Percentiles rank a stretch among this genome's conserved stretches.
Conservation (phyloP, 2,329 filamentous ascomycete species). For the Boeremia exigua region DNA sequence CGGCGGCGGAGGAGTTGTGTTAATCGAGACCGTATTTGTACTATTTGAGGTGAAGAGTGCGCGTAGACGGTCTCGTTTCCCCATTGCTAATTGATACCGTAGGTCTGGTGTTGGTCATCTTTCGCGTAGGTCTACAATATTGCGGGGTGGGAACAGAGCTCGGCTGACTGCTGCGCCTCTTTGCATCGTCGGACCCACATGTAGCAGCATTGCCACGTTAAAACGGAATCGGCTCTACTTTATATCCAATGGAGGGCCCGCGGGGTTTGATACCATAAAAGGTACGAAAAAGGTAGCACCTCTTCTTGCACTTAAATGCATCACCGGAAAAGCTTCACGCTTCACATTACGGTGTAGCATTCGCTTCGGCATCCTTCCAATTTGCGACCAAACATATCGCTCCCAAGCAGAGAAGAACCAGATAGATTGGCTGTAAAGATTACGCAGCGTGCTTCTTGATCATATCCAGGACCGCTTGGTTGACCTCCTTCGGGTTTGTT, state of each 20-base stretch:
- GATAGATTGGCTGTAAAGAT: neutral
- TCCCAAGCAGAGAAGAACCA: no score
- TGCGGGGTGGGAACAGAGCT: neutral
- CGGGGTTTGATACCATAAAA: no score
- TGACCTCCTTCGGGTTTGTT: slow-evolving; percentile 14
- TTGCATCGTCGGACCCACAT: neutral
- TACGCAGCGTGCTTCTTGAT: slow-evolving; percentile 2
- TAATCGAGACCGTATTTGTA: no score
- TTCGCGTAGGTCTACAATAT: neutral
- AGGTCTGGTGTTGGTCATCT: neutral
- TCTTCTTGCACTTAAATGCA: no score
- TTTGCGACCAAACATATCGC: no score
- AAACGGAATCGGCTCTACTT: no score
- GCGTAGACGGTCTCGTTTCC: neutral
- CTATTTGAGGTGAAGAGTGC: neutral
- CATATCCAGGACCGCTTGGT: slow-evolving; percentile 15
- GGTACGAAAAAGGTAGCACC: no score
- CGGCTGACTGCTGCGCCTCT: neutral
- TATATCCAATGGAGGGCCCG: no score
- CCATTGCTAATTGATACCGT: neutral
- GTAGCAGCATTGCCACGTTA: no score
- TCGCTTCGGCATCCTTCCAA: no score
- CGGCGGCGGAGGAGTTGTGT: neutral
- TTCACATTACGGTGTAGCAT: no score
- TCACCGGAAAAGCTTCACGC: no score